These are phyloP conservation scores for Saturnispora halmiae DNA, from an alignment of 805 yeast genomes.

Conservation along the genomic window DNA sequence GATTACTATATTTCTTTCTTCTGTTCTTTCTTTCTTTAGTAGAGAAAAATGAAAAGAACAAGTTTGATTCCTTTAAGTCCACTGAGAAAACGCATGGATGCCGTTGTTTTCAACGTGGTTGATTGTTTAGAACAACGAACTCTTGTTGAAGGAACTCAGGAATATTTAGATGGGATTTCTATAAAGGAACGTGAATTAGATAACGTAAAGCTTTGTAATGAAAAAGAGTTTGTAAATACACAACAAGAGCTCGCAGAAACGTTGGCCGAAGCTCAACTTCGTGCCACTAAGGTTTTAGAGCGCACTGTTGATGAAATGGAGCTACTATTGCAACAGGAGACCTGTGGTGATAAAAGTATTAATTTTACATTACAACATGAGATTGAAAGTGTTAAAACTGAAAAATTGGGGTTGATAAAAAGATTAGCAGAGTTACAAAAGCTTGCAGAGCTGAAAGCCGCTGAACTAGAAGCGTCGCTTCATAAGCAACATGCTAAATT, in stretches of 20 bases:
- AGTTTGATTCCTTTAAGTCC: slow-evolving; percentile 6
- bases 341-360: not conserved
- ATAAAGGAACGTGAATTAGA: slow-evolving; percentile 6
- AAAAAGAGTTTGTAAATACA: not conserved
- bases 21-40: too few species aligned
- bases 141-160: slow-evolving; percentile 1
- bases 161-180: slow-evolving; percentile 3
- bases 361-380: not conserved
- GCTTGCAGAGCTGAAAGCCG: not conserved
- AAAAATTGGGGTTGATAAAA: not conserved
- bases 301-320: slow-evolving; percentile 6
- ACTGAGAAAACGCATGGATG: slow-evolving; percentile 3
- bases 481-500: not conserved
- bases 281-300: not conserved
- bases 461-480: not conserved
- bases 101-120: slow-evolving; percentile 3
- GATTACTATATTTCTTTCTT: not conserved
- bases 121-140: slow-evolving; percentile 4
- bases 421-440: not conserved
- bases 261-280: too few species aligned
- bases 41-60: slow-evolving; percentile 1
- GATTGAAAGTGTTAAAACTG: not conserved
- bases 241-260: too few species aligned
- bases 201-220: too few species aligned
- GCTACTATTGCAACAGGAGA: not conserved